These are phyloP conservation scores for Gossypium australe DNA, from an alignment of 345 rosid species.

Conservation along the genomic window DNA sequence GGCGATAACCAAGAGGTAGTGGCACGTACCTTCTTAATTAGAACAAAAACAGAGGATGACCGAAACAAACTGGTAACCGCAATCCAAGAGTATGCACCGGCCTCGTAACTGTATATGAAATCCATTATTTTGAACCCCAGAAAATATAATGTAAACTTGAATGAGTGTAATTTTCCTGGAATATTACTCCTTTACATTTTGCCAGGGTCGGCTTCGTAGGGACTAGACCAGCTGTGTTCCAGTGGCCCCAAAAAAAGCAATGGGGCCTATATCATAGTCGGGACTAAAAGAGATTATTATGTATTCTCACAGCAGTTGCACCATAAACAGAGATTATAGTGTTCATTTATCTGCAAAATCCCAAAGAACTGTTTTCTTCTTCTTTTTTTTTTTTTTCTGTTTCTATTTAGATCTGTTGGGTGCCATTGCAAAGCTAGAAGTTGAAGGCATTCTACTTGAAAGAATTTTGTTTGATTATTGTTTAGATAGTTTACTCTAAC, in stretches of 20 bases:
- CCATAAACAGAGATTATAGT: constrained; percentile 5
- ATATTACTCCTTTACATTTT: constrained; percentile 15
- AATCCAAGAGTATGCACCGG: constrained; percentile 78
- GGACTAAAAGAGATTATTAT: constrained; percentile 17
- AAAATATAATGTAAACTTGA: constrained; percentile 9
- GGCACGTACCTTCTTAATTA: constrained; percentile 76
- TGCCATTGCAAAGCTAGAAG: not conserved
- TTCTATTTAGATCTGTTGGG: not conserved
- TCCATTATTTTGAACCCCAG: constrained; percentile 3
- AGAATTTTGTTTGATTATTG: not conserved
- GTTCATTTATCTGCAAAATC: not conserved
- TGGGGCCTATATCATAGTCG: constrained; percentile 14
- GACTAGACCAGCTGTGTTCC: constrained; percentile 13
- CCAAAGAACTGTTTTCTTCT: not conserved
- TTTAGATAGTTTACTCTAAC: too few relatives aligned
- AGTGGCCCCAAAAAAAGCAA: constrained; percentile 4
- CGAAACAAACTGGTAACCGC: constrained; percentile 66
- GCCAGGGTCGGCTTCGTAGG: constrained; percentile 11
- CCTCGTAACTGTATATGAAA: constrained; percentile 27
- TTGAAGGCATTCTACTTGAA: not conserved
- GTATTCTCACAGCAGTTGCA: constrained; percentile 21
- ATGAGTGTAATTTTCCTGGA: not conserved
- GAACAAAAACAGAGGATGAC: constrained; percentile 71
- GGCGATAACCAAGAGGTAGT: constrained; percentile 35
- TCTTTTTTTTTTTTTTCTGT: not conserved